These are phyloP conservation scores for Neopestalotiopsis sp. DNA, from an alignment of 2,329 filamentous ascomycete species.

Conservation along the genomic window DNA sequence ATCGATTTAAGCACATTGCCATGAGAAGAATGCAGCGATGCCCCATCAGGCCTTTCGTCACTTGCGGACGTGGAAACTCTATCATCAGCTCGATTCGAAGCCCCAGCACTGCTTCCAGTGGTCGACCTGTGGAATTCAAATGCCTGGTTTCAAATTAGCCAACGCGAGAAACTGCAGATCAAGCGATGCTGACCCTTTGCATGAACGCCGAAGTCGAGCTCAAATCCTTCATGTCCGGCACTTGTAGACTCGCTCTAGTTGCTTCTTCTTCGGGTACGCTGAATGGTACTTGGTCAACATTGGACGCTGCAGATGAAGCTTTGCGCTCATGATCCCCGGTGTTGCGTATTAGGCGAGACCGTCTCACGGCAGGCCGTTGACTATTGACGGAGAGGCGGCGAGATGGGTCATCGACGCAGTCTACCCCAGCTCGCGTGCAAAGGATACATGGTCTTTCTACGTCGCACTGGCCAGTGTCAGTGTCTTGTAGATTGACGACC, in stretches of 20 bases:
- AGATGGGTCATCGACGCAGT: constrained; percentile 25
- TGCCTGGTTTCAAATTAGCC: neutral
- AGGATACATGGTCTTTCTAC: constrained; percentile 36
- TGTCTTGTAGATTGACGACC: neutral
- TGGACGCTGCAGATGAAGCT: neutral
- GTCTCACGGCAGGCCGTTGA: constrained; percentile 15
- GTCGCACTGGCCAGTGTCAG: constrained; percentile 22
- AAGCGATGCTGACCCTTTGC: neutral
- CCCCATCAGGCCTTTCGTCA: neutral
- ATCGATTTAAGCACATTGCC: no score
- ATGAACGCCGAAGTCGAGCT: neutral
- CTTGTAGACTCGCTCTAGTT: neutral
- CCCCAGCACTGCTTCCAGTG: neutral
- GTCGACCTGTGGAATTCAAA: neutral
- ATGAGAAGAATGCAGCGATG: neutral
- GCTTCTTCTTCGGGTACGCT: neutral
- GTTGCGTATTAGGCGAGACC: neutral
- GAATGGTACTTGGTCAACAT: neutral
- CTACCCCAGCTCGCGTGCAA: constrained; percentile 30
- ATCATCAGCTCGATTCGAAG: neutral
- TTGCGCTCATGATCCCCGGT: neutral
- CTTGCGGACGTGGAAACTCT: neutral
- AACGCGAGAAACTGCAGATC: neutral
- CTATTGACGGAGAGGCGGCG: neutral
- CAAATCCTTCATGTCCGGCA: neutral